Conservation (phyloP, 208 protist species). For the Herpetomonas muscarum region DNA sequence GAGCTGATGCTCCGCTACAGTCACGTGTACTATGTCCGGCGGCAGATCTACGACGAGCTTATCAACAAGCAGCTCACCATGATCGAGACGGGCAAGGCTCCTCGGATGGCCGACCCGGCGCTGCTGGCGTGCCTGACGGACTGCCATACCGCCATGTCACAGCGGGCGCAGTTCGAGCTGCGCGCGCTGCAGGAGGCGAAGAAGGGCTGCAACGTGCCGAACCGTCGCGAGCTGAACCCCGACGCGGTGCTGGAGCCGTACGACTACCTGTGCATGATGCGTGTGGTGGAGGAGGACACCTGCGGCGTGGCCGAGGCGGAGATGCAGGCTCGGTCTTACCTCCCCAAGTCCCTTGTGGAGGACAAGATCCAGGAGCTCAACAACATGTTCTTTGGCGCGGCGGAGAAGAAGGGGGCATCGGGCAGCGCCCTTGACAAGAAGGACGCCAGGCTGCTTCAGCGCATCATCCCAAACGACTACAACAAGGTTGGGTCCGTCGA, state of each 20-base stretch:
- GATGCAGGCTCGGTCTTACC: slow-evolving; percentile 69
- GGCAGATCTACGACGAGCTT: slow-evolving; percentile 71
- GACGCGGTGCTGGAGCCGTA: slow-evolving; percentile 60
- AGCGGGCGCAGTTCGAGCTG: slow-evolving; percentile 60
- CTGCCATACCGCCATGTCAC: slow-evolving; percentile 40
- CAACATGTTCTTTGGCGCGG: slow-evolving; percentile 29
- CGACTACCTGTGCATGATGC: slow-evolving; percentile 89
- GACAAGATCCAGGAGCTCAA: slow-evolving; percentile 43
- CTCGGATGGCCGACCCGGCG: slow-evolving; percentile 48
- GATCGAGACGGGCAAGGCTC: slow-evolving; percentile 71
- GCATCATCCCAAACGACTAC: slow-evolving; percentile 70
- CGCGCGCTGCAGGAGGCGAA: slow-evolving; percentile 53
- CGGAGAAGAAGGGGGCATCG: slow-evolving; percentile 3
- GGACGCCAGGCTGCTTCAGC: slow-evolving; percentile 71
- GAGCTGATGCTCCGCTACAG: slow-evolving; percentile 84
- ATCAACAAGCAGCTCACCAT: slow-evolving; percentile 76
- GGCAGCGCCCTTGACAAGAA: slow-evolving; percentile 55
- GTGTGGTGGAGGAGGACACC: slow-evolving; percentile 72
- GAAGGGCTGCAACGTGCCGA: slow-evolving; percentile 38
- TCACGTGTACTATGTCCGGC: slow-evolving; percentile 80
- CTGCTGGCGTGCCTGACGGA: slow-evolving; percentile 53
- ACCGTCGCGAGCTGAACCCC: slow-evolving; percentile 69
- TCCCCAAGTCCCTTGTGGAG: slow-evolving; percentile 62
- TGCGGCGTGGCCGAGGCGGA: slow-evolving; percentile 62
- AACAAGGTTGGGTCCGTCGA: slow-evolving; percentile 61